Evolutionary conservation across 2,329 filamentous ascomycete genomes (phyloP), one percentile per base, ranked within the genome.

Genomic region (Apiospora rasikravindrae): DNA sequence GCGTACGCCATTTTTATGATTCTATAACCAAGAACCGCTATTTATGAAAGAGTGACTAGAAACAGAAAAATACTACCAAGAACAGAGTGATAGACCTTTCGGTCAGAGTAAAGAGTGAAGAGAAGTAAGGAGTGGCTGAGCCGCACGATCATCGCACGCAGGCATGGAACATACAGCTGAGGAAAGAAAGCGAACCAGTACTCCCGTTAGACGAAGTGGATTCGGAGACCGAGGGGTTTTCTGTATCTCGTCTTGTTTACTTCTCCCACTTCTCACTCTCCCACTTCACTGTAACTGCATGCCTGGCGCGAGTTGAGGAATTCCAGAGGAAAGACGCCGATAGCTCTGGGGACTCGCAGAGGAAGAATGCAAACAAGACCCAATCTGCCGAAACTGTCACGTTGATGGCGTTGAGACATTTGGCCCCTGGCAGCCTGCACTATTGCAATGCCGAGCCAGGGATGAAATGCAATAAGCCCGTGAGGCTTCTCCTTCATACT

Each of bases 1-100:
- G 79, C 77, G 73, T 81, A 81, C 67, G 76, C 73, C 77, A 79
- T 79, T 16, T 42, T 42, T 42, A 69, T 70, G 67, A 71, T 37
- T 40, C 33, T 40, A 37, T 61, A 14, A 40, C 14, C 22, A 64
- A 64, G 57, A 64, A 64, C 11, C 57, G 57, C 19, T 64, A n/a
- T 64, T 24, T n/a, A n/a, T 64, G 40, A 64, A 64, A 64, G 57
- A 40, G 57, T 40, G 57, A 24, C 57, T 64, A 69, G 24, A 16
- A 49, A 37, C 67, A 69, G 14, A 64, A 40, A 64, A 40, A 29
- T 29, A 57, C 57, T 40, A 40, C 57, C 40, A 64, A 69, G 33
- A 40, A 49, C 2, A 49, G 42, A 69, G 29, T 33, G 44, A 14
- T 57, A 24, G 73, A 72, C 72, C 24, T 44, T 45, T 47, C 66